Evolutionary conservation across 192 early-diverging fungal species (phyloP), one percentile per base, ranked within the genome.

Genomic region (Umbelopsis isabellina): DNA sequence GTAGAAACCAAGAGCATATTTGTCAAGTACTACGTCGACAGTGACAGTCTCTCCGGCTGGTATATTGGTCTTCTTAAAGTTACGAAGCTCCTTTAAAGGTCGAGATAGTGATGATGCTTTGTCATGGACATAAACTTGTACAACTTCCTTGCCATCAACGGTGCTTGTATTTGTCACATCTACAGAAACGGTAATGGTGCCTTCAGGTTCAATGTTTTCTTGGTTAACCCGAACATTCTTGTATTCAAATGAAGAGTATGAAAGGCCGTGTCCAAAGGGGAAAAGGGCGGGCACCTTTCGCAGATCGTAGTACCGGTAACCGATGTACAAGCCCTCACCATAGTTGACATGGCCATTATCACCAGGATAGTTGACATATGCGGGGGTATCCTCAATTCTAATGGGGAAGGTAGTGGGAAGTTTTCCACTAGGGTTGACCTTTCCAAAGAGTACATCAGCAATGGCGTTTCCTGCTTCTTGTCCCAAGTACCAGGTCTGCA

Each of bases 381-480:
- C 64, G 0, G 55, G 46, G 69, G 74, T 76, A 72, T 84, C 82
- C 15, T 67, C 47, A 30, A 83, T 70, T 71, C 79, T 70, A 3
- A 69, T 69, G 0, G 85, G 87, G 71, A 82, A 88, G 7, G 85
- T 84, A 53, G 84, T 77, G 4, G 87, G 84, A 46, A 81, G 73
- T 0, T 83, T 77, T 22, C 86, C 87, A 13, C 77, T 80, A 0
- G 87, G 87, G 66, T 82, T 83, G 64, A 78, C 74, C n/a, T 74
- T 52, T 12, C 87, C 87, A 30, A 83, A 85, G 22, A 89, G 73
- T 16, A 83, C 71, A 37, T 89, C 82, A 18, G 86, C 86, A 30
- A 87, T 81, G 1, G 87, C 80, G 12, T 72, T 58, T 51, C 84
- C 87, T 33, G 72, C 87, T 66, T 85, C 82, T 35, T 80, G 76